Base-by-base conservation (phyloP, 1,284 basidiomycete species). In the Leucoagaricus sp. region DNA sequence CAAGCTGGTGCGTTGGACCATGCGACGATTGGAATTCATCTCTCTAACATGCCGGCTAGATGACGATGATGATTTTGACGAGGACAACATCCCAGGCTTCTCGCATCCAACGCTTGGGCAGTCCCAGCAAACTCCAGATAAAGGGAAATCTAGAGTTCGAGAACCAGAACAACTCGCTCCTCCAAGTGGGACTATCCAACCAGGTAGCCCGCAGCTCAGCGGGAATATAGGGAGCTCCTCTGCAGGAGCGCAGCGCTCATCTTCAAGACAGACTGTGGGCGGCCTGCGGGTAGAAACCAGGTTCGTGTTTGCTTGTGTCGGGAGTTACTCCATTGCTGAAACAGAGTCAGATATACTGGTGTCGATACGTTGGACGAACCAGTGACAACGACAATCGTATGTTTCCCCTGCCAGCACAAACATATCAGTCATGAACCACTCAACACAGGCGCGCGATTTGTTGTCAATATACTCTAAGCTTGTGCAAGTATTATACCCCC, bases 361-460 rank as follows among this genome's bases (percentile, higher is more conserved):
- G 80, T 79, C 13, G 89, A 94, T 65, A 96, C 95, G 0, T 80
- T 98, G 25, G 95, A 97, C 66, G 95, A 98, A 70, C 94, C 95
- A 0, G 84, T 97, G 13, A 84, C 86, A 7, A 82, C 84, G 17
- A 97, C 95, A 0, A 94, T 98, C 62, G 95, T 96, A 63, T 63
- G 91, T 78, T 29, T 21, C 15, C 17, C 25, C 17, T 17, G 10
- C 40, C 23, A 21, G 46, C 31, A 12, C 9, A 23, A 10, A n/a
- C 38, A 40, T 44, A 13, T 25, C 29, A 40, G 42, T 25, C 34
- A 15, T 45, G 49, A 33, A 25, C 59, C 61, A 49, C 10, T 28
- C 44, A 46, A 19, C 19, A 21, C 66, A 96, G 94, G 85, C 85
- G 66, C 86, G 94, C 49, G 94, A 97, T 70, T 75, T 96, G 19